These are phyloP conservation scores for Flaveria linearis DNA, from an alignment of 129 eudicot species.

Conservation along the genomic window DNA sequence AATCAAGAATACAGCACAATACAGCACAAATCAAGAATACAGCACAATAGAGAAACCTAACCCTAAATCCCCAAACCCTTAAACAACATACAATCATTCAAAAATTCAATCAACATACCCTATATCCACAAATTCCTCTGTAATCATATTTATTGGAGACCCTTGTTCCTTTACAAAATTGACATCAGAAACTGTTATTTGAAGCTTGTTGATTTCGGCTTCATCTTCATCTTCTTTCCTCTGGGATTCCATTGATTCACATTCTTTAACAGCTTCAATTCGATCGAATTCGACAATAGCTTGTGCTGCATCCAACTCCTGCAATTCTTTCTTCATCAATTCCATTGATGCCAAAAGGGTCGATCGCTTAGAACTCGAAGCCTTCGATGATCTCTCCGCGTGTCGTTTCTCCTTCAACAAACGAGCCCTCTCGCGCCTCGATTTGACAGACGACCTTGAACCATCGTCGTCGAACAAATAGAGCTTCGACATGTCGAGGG, in stretches of 20 bases:
- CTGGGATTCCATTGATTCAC: conserved; percentile 42
- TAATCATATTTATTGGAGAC: conserved; percentile 33
- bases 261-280: conserved; percentile 71
- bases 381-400: conserved; percentile 67
- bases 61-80: too few relatives aligned
- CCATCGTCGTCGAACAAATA: too few relatives aligned
- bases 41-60: too few relatives aligned
- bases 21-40: too few relatives aligned
- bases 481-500: too few relatives aligned
- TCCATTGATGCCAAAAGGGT: conserved; percentile 40
- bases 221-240: too few relatives aligned
- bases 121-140: conserved; percentile 47
- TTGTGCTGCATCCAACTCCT: conserved; percentile 61
- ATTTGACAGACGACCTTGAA: too few relatives aligned
- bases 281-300: conserved; percentile 72
- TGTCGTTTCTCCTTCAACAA: conserved; percentile 53
- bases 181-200: conserved; percentile 47
- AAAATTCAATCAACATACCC: too few relatives aligned
- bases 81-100: too few relatives aligned
- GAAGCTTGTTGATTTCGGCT: conserved; percentile 30
- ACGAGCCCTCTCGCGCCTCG: too few relatives aligned
- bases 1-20: too few relatives aligned
- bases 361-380: conserved; percentile 39
- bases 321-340: conserved; percentile 56
- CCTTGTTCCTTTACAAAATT: conserved; percentile 38